Conservation (phyloP, 169 alveolate genomes). For the Plasmodium vinckei region DNA sequence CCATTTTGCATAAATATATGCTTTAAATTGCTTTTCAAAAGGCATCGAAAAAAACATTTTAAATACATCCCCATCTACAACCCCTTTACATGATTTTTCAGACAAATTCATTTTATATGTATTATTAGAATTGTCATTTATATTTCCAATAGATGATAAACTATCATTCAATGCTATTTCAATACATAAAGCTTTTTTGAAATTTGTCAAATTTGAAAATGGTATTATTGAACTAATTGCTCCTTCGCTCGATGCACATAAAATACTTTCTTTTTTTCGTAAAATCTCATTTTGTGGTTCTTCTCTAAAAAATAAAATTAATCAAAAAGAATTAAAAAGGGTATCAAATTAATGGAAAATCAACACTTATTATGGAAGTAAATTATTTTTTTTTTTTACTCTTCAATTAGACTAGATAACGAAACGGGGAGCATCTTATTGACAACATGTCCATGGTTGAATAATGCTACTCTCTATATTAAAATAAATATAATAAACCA, state of each 20-base stretch:
- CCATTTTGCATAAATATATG: slow-evolving; percentile 66
- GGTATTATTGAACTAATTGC: slow-evolving; percentile 57
- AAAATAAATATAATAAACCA: background rate
- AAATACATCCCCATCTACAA: slow-evolving; percentile 55
- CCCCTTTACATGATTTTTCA: slow-evolving; percentile 34
- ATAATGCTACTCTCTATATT: slow-evolving; percentile 29
- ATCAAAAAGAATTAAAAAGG: background rate
- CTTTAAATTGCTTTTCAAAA: slow-evolving; percentile 49
- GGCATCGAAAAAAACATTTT: slow-evolving; percentile 59
- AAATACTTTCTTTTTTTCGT: slow-evolving; percentile 26
- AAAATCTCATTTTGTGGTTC: slow-evolving; percentile 19
- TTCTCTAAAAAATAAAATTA: slow-evolving; percentile 2
- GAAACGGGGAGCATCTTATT: slow-evolving; percentile 47
- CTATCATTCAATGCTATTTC: slow-evolving; percentile 66
- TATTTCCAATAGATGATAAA: slow-evolving; percentile 33
- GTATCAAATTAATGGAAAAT: too few relatives aligned
- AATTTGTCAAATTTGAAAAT: slow-evolving; percentile 31
- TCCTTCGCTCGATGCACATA: slow-evolving; percentile 73
- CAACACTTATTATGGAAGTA: too few relatives aligned
- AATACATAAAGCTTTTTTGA: slow-evolving; percentile 57
- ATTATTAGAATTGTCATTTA: slow-evolving; percentile 33
- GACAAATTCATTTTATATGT: slow-evolving; percentile 26
- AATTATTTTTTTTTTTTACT: slow-evolving; percentile 2
- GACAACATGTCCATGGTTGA: slow-evolving; percentile 57
- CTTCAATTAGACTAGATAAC: slow-evolving; percentile 19